Conservation (phyloP, 1,284 basidiomycete species). For the Gymnopus androsaceus region DNA sequence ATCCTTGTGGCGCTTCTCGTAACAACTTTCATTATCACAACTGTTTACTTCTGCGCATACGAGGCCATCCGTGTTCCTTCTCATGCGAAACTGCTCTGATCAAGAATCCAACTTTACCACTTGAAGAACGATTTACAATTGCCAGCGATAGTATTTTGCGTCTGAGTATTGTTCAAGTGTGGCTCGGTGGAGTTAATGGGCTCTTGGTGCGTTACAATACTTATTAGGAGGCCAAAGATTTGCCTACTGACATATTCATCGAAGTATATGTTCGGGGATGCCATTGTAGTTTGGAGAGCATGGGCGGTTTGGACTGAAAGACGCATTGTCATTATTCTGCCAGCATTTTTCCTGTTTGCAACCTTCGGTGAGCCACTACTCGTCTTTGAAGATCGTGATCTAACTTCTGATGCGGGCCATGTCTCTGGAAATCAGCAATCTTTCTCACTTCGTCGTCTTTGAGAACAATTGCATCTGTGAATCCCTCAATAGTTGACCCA, state of each 20-base stretch:
- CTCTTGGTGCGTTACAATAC: not conserved
- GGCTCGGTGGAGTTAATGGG: conserved; percentile 5
- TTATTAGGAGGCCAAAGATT: too few species aligned
- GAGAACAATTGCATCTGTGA: not conserved
- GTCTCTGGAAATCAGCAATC: not conserved
- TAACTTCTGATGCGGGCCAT: not conserved
- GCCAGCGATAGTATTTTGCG: not conserved
- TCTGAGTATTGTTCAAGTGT: not conserved
- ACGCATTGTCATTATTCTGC: not conserved
- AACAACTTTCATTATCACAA: not conserved
- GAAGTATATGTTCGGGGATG: conserved; percentile 4
- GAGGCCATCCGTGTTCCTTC: not conserved
- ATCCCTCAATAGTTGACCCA: conserved; percentile 5
- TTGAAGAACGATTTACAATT: not conserved
- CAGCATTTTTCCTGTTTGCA: not conserved
- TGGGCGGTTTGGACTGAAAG: not conserved
- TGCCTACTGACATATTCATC: not conserved
- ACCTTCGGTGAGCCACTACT: not conserved
- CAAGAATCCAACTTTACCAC: not conserved
- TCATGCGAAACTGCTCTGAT: not conserved
- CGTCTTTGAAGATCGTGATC: not conserved
- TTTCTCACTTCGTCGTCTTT: conserved; percentile 4
- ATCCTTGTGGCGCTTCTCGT: not conserved
- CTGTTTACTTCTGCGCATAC: not conserved
- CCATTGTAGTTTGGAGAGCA: not conserved